Percentiles rank a stretch among this genome's conserved stretches.
phyloP scores from a whole-genome alignment of 2,329 filamentous ascomycete genomes.

The Aspergillus chevalieri region DNA sequence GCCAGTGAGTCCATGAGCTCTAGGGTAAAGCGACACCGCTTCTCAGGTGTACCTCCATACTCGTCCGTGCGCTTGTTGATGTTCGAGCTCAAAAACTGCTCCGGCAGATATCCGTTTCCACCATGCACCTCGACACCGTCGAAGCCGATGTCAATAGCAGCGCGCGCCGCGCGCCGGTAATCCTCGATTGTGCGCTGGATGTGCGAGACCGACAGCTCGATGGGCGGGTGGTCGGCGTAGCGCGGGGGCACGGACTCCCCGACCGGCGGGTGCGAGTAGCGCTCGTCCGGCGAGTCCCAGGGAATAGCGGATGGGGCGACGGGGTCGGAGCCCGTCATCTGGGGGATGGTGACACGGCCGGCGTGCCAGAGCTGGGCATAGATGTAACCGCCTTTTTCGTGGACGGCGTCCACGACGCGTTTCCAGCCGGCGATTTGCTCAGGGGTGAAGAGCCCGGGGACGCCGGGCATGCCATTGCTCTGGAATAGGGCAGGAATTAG shows the following conservation, averaged over 20 bases:
- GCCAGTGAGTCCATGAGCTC: conserved; percentile 48
- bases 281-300: conserved; percentile 42
- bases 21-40: conserved; percentile 51
- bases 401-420: conserved; percentile 46
- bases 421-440: conserved; percentile 47
- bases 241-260: conserved; percentile 29
- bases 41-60: conserved; percentile 48
- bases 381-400: conserved; percentile 47
- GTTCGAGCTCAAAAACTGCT: conserved; percentile 48
- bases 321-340: conserved; percentile 34
- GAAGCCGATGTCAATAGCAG: conserved; percentile 51
- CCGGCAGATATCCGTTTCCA: conserved; percentile 48
- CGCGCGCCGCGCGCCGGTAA: conserved; percentile 41
- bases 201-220: conserved; percentile 41
- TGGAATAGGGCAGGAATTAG: conserved; percentile 6
- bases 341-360: conserved; percentile 41
- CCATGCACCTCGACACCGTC: conserved; percentile 48
- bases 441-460: conserved; percentile 27
- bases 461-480: conserved; percentile 36
- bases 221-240: conserved; percentile 40
- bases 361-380: conserved; percentile 40
- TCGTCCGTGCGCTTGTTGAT: conserved; percentile 46
- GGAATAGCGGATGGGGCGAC: conserved; percentile 40
- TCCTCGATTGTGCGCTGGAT: conserved; percentile 40
- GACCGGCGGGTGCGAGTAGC: conserved; percentile 35